A percentile compares a stretch with the other conserved stretches of the same genome.
Evolutionary conservation across 306 rosid species (phyloP).

Genomic region (Ormosia semicastrata): DNA sequence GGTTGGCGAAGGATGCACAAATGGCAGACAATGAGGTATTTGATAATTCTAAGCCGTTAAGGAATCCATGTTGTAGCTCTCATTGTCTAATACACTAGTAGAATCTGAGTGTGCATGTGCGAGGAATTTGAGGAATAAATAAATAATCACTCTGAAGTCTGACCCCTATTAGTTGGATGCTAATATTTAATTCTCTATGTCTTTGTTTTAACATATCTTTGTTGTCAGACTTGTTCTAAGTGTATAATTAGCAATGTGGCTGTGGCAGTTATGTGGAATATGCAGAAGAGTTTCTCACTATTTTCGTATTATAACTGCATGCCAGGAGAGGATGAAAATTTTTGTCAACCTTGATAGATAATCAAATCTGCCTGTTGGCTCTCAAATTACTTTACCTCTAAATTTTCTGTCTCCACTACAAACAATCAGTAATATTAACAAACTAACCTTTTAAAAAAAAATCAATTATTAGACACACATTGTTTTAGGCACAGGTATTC

Average conservation of each 20-base stretch:
- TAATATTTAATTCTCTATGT: conserved; percentile 19
- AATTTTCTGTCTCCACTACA: no score
- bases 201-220: conserved; percentile 42
- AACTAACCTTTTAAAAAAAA: not conserved
- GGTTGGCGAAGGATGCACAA: conserved; percentile 57
- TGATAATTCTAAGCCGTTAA: conserved; percentile 43
- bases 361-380: not conserved
- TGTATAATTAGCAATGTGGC: conserved; percentile 15
- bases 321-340: not conserved
- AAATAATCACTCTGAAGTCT: conserved; percentile 17
- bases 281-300: not conserved
- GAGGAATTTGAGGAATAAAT: conserved; percentile 23
- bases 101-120: conserved; percentile 40
- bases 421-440: no score
- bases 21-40: conserved; percentile 78
- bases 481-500: not conserved
- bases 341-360: not conserved
- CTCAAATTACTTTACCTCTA: not conserved
- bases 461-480: not conserved
- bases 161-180: conserved; percentile 27
- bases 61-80: conserved; percentile 52
- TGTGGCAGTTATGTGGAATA: not conserved
- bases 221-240: conserved; percentile 34
- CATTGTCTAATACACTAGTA: conserved; percentile 38
- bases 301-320: not conserved